phyloP scores from a whole-genome alignment of 108 stramenopile genomes.

The Fragilariopsis cylindrus region DNA sequence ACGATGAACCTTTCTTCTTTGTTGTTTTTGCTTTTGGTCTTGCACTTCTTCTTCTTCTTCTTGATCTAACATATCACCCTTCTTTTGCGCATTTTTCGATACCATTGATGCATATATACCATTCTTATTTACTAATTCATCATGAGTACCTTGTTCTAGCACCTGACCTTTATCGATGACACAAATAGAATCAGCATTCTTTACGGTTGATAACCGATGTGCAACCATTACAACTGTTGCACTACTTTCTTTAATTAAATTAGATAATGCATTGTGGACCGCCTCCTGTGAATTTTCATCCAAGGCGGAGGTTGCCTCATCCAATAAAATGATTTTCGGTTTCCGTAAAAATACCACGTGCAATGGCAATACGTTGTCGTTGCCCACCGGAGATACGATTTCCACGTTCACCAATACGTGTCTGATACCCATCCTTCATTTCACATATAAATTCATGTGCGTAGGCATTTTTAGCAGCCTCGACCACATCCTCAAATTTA shows the following conservation, averaged over 20 bases:
- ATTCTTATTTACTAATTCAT: slow-evolving; percentile 53
- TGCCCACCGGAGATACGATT: slow-evolving; percentile 77
- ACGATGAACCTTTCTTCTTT: no score
- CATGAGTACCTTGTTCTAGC: slow-evolving; percentile 76
- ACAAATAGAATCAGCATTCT: slow-evolving; percentile 75
- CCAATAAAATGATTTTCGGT: slow-evolving; percentile 48
- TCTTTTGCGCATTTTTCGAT: not conserved
- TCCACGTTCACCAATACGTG: slow-evolving; percentile 67
- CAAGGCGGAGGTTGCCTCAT: slow-evolving; percentile 42
- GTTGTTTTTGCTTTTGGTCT: no score
- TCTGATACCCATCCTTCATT: slow-evolving; percentile 73
- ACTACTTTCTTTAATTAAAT: slow-evolving; percentile 38
- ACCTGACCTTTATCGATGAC: slow-evolving; percentile 73
- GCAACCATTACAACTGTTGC: slow-evolving; percentile 78
- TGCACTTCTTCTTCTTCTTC: no score
- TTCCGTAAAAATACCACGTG: slow-evolving; percentile 64
- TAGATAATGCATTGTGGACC: slow-evolving; percentile 78
- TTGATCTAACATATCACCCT: no score
- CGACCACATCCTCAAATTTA: slow-evolving; percentile 46
- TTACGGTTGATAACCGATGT: slow-evolving; percentile 85
- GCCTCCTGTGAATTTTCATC: slow-evolving; percentile 71
- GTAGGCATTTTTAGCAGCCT: slow-evolving; percentile 57
- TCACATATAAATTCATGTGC: slow-evolving; percentile 59
- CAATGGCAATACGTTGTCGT: slow-evolving; percentile 85
- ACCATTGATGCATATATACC: slow-evolving; percentile 42